These are phyloP conservation scores for Magnusiomyces starmeri DNA, from an alignment of 1,139 yeast genomes.

Conservation along the genomic window DNA sequence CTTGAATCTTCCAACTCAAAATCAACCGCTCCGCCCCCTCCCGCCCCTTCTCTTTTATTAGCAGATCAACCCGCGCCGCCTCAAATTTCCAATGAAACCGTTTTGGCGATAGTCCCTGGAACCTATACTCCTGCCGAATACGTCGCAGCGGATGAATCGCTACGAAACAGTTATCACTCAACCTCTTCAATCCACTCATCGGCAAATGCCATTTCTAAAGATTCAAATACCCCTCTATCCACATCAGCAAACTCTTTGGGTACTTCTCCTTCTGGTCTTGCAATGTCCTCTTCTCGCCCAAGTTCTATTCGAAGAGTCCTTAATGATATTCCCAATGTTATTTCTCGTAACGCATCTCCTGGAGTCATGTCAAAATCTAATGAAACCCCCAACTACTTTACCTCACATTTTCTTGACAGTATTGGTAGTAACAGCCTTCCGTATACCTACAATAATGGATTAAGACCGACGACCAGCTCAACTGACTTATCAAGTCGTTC, in stretches of 20 bases:
- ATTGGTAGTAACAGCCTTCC: no score
- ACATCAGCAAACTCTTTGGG: no score
- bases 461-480: no score
- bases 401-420: no score
- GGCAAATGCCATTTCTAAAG: background rate
- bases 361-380: no score
- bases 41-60: slow-evolving; percentile 12
- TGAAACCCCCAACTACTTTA: no score
- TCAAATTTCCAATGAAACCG: slow-evolving; percentile 25
- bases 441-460: no score
- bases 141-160: background rate
- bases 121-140: slow-evolving; percentile 9
- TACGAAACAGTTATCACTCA: background rate
- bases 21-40: background rate
- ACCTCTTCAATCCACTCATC: background rate
- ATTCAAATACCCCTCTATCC: background rate
- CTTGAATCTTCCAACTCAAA: background rate
- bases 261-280: background rate
- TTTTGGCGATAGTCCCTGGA: slow-evolving; percentile 21
- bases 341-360: no score
- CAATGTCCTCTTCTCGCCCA: background rate
- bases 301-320: no score
- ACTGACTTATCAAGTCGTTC: no score
- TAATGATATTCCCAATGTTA: no score
- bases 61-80: slow-evolving; percentile 24